Percentiles rank a stretch among this genome's conserved stretches.
phyloP scores from a whole-genome alignment of 2,329 filamentous ascomycete species.

The Escovopsis sp. region DNA sequence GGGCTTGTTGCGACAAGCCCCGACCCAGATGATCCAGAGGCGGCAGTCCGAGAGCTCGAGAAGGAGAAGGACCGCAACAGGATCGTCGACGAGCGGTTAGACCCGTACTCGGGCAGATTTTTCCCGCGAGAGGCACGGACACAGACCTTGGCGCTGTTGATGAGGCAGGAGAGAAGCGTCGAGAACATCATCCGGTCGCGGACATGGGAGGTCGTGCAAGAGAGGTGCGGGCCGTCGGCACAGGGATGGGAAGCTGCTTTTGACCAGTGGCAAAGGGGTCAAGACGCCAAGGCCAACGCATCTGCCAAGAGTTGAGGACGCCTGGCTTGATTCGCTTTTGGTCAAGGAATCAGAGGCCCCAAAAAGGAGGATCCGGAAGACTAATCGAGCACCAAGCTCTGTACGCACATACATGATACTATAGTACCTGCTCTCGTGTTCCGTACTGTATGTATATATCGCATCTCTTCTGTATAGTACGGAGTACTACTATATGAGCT shows the following conservation, averaged over 20 bases:
- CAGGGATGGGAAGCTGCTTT: conserved; percentile 51
- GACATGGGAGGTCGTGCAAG: conserved; percentile 66
- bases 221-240: conserved; percentile 51
- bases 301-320: background rate
- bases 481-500: too few relatives aligned
- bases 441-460: too few relatives aligned
- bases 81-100: conserved; percentile 73
- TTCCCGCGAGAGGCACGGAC: conserved; percentile 69
- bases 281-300: conserved; percentile 4
- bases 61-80: conserved; percentile 54
- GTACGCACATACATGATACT: too few relatives aligned
- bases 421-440: too few relatives aligned
- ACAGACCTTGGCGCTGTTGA: conserved; percentile 57
- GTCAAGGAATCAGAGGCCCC: too few relatives aligned
- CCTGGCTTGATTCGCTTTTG: background rate
- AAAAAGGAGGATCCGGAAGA: too few relatives aligned
- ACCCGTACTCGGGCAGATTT: conserved; percentile 80
- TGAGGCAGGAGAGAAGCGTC: conserved; percentile 62
- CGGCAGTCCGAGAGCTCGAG: conserved; percentile 54
- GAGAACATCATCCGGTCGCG: conserved; percentile 67
- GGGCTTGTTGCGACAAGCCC: conserved; percentile 73
- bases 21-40: conserved; percentile 75
- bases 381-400: too few relatives aligned
- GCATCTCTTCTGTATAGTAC: too few relatives aligned
- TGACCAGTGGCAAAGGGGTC: conserved; percentile 41